phyloP scores from a whole-genome alignment of 306 rosid species.

The Cucumis cinereus region DNA sequence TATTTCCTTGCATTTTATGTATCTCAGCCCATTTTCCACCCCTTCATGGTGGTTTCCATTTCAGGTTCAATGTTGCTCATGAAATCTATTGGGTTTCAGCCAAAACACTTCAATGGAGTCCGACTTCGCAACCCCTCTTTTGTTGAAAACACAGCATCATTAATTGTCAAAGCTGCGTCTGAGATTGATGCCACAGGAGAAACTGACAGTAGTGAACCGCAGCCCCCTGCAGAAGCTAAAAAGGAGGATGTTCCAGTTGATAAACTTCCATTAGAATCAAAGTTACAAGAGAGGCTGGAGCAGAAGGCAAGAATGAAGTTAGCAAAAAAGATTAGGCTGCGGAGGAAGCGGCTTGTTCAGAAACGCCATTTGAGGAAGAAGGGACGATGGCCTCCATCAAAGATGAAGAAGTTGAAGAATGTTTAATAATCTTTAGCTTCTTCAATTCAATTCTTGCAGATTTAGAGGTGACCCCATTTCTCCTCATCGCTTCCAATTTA shows the following conservation, averaged over 20 bases:
- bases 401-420: conserved; percentile 79
- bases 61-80: conserved; percentile 36
- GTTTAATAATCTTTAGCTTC: conserved; percentile 43
- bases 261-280: conserved; percentile 79
- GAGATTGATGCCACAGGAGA: conserved; percentile 19
- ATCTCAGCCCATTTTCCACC: neutral
- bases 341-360: conserved; percentile 62
- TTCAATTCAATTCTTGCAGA: conserved; percentile 20
- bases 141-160: neutral
- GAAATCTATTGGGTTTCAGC: conserved; percentile 16
- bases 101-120: conserved; percentile 25
- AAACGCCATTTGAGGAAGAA: conserved; percentile 81
- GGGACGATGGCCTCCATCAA: conserved; percentile 94
- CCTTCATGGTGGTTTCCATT: neutral
- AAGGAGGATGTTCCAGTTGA: conserved; percentile 36
- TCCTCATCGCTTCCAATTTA: neutral
- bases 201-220: conserved; percentile 10
- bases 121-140: conserved; percentile 18
- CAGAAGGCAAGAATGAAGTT: conserved; percentile 65
- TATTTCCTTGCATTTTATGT: neutral
- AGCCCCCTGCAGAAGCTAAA: conserved; percentile 23
- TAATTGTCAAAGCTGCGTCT: conserved; percentile 25
- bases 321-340: conserved; percentile 75
- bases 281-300: conserved; percentile 57
- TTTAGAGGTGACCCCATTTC: conserved; percentile 19